Evolutionary conservation across 2,329 filamentous ascomycete genomes (phyloP).

Genomic region (Monilinia fructicola): DNA sequence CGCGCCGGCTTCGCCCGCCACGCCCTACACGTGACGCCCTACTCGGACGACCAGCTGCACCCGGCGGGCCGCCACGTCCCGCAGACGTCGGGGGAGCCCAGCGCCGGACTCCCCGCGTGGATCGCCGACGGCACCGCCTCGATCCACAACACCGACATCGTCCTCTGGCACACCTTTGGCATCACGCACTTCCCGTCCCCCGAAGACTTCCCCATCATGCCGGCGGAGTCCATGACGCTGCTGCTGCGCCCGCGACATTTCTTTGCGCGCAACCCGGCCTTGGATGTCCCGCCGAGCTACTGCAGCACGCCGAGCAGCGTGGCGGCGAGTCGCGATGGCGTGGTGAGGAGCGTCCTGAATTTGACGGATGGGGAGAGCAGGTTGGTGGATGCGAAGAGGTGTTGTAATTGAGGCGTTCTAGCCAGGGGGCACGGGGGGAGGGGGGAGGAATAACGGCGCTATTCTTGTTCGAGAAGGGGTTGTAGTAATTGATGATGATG

Average conservation of each 20-base stretch:
- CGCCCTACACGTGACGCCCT: conserved; percentile 64
- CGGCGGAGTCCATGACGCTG: conserved; percentile 76
- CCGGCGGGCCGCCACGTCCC: conserved; percentile 61
- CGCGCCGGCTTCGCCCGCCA: conserved; percentile 59
- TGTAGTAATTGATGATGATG: not conserved
- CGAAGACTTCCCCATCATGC: conserved; percentile 93
- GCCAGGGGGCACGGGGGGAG: accelerated
- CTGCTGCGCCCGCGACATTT: conserved; percentile 59
- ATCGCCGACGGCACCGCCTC: conserved; percentile 61
- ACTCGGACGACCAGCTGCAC: conserved; percentile 59
- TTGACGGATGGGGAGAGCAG: conserved; percentile 17
- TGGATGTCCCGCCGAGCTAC: conserved; percentile 65
- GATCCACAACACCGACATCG: conserved; percentile 80
- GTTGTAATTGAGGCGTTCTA: conserved; percentile 12
- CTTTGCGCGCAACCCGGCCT: conserved; percentile 57
- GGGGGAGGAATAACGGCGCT: too few species aligned
- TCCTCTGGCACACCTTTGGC: conserved; percentile 93
- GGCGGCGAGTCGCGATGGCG: conserved; percentile 36
- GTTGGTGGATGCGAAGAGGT: conserved; percentile 19
- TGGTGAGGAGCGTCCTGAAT: conserved; percentile 19
- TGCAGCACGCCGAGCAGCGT: conserved; percentile 70
- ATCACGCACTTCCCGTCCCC: conserved; percentile 85
- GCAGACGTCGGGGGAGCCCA: conserved; percentile 53
- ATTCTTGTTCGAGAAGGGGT: too few species aligned
- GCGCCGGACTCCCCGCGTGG: conserved; percentile 46